These are phyloP conservation scores for Claviceps maximensis DNA, from an alignment of 2,329 filamentous ascomycete genomes.

Conservation along the genomic window DNA sequence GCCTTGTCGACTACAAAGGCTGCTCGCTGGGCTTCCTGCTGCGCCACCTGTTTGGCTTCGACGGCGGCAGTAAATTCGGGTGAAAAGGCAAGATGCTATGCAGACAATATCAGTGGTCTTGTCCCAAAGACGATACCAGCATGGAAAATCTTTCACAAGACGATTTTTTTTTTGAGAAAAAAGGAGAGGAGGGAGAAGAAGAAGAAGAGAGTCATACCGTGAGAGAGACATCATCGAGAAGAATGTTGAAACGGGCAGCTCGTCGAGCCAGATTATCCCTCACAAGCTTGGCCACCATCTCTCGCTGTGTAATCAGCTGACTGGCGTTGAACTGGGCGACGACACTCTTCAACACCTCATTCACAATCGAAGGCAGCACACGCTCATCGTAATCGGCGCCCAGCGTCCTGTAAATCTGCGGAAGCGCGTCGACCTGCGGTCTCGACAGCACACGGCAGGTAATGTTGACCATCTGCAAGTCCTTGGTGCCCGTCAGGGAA, in stretches of 20 bases:
- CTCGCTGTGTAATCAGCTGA: conserved; percentile 96
- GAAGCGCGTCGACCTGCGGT: conserved; percentile 75
- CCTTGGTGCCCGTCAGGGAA: conserved; percentile 95
- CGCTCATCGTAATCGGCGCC: conserved; percentile 95
- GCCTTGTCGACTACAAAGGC: conserved; percentile 98
- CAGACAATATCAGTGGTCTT: neutral
- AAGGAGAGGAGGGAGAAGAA: neutral
- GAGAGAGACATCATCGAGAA: conserved; percentile 91
- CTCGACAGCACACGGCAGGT: conserved; percentile 96
- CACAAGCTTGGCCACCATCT: conserved; percentile 85
- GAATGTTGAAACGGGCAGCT: conserved; percentile 92
- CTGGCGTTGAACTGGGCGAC: conserved; percentile 98
- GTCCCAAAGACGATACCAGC: neutral
- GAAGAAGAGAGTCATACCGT: conserved; percentile 44
- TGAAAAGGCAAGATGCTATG: conserved; percentile 56
- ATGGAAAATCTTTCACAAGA: neutral
- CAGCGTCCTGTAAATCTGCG: conserved; percentile 93
- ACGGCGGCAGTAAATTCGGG: conserved; percentile 62
- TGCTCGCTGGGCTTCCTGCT: conserved; percentile 91
- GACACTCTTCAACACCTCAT: conserved; percentile 96
- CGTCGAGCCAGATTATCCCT: conserved; percentile 84
- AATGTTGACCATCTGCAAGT: conserved; percentile 99
- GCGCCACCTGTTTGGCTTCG: conserved; percentile 61
- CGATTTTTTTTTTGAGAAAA: no score
- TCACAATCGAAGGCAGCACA: conserved; percentile 92